phyloP scores from a whole-genome alignment of 2,329 filamentous ascomycete genomes.

The Fusarium drepaniforme region DNA sequence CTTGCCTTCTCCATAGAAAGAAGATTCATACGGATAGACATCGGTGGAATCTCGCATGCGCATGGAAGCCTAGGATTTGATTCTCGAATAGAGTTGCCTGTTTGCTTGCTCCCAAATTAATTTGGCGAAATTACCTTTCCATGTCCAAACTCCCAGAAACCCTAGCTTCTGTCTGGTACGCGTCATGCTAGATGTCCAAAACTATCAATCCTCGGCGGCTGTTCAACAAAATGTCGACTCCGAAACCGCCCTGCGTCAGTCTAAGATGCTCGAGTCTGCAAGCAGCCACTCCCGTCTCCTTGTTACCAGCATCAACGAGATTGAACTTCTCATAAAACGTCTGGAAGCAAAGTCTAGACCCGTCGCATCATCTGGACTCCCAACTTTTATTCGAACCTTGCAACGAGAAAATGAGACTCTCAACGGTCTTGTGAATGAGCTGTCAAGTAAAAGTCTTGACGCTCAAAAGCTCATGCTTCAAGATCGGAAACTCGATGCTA shows the following conservation, averaged over 20 bases:
- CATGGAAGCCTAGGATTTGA: constrained; percentile 6
- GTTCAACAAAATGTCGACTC: constrained; percentile 11
- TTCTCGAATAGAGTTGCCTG: not conserved
- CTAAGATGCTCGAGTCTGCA: constrained; percentile 33
- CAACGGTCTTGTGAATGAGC: constrained; percentile 16
- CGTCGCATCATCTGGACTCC: constrained; percentile 25
- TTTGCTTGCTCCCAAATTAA: not conserved
- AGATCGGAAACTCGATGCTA: constrained; percentile 41
- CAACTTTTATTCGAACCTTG: constrained; percentile 24
- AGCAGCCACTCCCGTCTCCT: constrained; percentile 16
- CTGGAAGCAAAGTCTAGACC: constrained; percentile 26
- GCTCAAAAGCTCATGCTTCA: constrained; percentile 11
- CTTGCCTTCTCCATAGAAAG: not conserved
- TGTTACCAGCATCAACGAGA: constrained; percentile 9
- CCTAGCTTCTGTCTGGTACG: not conserved
- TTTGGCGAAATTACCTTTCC: not conserved
- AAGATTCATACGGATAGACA: constrained; percentile 15
- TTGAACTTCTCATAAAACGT: constrained; percentile 9
- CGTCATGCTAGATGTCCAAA: constrained; percentile 7
- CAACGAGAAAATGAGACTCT: constrained; percentile 27
- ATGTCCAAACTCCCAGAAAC: not conserved
- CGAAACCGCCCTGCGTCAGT: constrained; percentile 13
- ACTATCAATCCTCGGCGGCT: not conserved
- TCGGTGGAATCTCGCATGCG: not conserved
- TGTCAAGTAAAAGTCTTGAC: constrained; percentile 20